phyloP scores from a whole-genome alignment of 2,329 filamentous ascomycete genomes.

The Xylariales sp. region DNA sequence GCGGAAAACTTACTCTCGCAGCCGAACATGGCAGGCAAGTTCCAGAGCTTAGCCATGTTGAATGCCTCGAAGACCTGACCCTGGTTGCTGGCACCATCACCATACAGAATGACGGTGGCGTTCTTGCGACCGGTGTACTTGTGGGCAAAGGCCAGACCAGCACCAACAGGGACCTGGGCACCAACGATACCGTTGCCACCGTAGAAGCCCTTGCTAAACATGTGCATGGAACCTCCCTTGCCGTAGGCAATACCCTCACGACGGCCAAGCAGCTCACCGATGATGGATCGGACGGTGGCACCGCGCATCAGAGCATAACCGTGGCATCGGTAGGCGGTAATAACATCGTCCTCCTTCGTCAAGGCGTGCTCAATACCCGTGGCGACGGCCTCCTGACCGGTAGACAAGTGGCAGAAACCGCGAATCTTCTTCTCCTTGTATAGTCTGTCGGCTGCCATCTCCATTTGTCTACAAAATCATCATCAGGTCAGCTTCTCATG shows the following conservation, averaged over 20 bases:
- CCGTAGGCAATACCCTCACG: constrained; percentile 96
- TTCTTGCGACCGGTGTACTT: constrained; percentile 88
- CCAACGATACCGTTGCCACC: constrained; percentile 99
- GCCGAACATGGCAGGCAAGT: constrained; percentile 89
- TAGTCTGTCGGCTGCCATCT: constrained; percentile 96
- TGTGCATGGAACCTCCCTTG: constrained; percentile 99
- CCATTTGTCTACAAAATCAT: constrained; percentile 73
- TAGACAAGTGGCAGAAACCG: constrained; percentile 98
- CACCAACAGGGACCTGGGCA: constrained; percentile 95
- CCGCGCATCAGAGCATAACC: constrained; percentile 97
- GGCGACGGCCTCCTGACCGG: constrained; percentile 95
- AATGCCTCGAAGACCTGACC: constrained; percentile 99
- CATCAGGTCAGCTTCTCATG: constrained; percentile 8
- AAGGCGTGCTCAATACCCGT: constrained; percentile 96
- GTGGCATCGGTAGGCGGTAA: constrained; percentile 98
- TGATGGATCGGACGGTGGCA: constrained; percentile 83
- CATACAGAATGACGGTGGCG: constrained; percentile 85
- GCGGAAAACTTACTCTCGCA: constrained; percentile 78
- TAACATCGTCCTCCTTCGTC: constrained; percentile 85
- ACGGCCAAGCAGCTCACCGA: constrained; percentile 91
- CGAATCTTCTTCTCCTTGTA: constrained; percentile 99
- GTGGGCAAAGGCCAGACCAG: constrained; percentile 94
- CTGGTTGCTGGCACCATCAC: constrained; percentile 98
- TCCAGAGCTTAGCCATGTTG: constrained; percentile 99
- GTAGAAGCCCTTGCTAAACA: constrained; percentile 98